These are phyloP conservation scores for Beauveria bassiana DNA, from an alignment of 2,329 filamentous ascomycete species.

Conservation along the genomic window DNA sequence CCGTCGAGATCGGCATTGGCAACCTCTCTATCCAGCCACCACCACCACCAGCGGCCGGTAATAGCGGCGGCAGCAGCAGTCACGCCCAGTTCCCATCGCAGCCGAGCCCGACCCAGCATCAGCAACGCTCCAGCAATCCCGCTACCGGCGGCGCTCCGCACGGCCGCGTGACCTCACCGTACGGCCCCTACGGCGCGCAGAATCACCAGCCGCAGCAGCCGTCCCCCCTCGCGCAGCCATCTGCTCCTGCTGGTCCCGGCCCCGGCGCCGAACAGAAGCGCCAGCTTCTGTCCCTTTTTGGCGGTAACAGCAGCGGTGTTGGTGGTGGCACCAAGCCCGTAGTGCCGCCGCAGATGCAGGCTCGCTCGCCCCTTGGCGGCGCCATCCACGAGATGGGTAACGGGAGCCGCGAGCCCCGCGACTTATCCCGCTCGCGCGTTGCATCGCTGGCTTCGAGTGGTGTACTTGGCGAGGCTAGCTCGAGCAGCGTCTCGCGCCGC, in stretches of 20 bases:
- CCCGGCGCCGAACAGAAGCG: conserved; percentile 33
- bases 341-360: not conserved
- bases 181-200: not conserved
- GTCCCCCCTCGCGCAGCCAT: not conserved
- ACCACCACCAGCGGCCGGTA: conserved; percentile 6
- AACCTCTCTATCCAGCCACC: conserved; percentile 21
- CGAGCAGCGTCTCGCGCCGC: conserved; percentile 29
- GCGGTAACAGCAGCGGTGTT: conserved; percentile 16
- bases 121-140: not conserved
- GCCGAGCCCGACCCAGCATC: not conserved
- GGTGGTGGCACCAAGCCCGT: not conserved
- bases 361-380: not conserved
- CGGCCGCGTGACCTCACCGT: not conserved
- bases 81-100: conserved; percentile 25
- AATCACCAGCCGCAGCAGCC: conserved; percentile 14
- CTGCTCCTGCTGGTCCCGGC: not conserved
- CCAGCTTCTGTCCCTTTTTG: conserved; percentile 55
- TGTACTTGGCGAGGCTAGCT: conserved; percentile 22
- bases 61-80: conserved; percentile 17
- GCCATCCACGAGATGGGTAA: conserved; percentile 12
- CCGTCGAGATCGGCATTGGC: conserved; percentile 21
- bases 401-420: conserved; percentile 9
- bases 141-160: not conserved
- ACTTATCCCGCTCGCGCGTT: conserved; percentile 27
- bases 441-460: conserved; percentile 35